These are phyloP conservation scores for Anisodus acutangulus DNA, from an alignment of 257 asterid genomes.

Conservation along the genomic window DNA sequence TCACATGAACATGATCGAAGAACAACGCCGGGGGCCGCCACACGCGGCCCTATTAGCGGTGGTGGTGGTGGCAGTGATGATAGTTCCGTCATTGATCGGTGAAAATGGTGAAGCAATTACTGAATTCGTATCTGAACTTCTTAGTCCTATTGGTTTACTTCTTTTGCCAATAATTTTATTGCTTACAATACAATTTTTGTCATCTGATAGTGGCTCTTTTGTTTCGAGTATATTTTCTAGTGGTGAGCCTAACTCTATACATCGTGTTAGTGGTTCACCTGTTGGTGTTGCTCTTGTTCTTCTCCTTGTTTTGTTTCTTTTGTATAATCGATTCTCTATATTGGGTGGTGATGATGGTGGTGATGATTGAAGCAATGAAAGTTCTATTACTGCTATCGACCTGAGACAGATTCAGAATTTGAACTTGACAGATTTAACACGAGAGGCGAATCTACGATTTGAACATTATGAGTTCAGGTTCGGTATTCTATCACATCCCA, in stretches of 20 bases:
- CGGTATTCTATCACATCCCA: too few species aligned
- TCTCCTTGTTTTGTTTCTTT: conserved; percentile 66
- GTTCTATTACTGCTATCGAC: too few species aligned
- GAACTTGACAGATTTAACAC: too few species aligned
- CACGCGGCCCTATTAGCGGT: conserved; percentile 70
- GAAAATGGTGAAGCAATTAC: conserved; percentile 88
- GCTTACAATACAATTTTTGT: conserved; percentile 76
- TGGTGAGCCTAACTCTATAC: conserved; percentile 79
- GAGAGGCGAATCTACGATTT: too few species aligned
- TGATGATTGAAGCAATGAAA: conserved; percentile 43
- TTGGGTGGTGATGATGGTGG: conserved; percentile 81
- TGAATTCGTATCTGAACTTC: conserved; percentile 72
- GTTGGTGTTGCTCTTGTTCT: conserved; percentile 82
- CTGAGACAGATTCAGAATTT: not conserved
- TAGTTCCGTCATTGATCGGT: conserved; percentile 65
- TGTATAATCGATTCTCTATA: conserved; percentile 64
- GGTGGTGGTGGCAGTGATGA: conserved; percentile 66
- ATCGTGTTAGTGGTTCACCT: conserved; percentile 86
- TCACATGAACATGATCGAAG: conserved; percentile 49
- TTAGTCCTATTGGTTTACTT: conserved; percentile 77
- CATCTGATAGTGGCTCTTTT: conserved; percentile 79
- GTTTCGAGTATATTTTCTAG: conserved; percentile 55
- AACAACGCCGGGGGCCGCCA: conserved; percentile 75
- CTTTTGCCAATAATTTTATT: conserved; percentile 80
- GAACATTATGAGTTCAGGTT: too few species aligned